phyloP scores from a whole-genome alignment of 768 basidiomycete genomes.

The Xerocomus spinulosus region DNA sequence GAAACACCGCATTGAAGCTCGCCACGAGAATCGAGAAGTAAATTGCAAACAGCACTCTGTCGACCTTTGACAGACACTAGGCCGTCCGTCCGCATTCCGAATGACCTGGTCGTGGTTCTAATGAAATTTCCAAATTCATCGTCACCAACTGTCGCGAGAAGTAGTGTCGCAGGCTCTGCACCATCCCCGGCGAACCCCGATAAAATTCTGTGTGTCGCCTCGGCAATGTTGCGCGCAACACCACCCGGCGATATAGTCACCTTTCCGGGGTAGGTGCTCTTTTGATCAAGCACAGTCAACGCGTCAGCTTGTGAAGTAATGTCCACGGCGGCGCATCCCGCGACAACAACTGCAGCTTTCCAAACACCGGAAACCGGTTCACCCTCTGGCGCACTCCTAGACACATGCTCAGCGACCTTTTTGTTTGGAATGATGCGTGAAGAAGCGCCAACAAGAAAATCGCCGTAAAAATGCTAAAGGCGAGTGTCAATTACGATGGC shows the following conservation, averaged over 20 bases:
- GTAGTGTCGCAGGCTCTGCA: slow-evolving; percentile 43
- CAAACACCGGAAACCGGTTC: slow-evolving; percentile 3
- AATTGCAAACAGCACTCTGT: slow-evolving; percentile 80
- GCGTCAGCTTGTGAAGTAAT: slow-evolving; percentile 59
- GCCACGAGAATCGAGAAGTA: slow-evolving; percentile 71
- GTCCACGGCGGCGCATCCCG: slow-evolving; percentile 89
- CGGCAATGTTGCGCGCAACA: slow-evolving; percentile 93
- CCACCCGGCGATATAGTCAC: slow-evolving; percentile 77
- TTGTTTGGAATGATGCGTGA: neutral
- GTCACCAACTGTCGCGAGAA: slow-evolving; percentile 72
- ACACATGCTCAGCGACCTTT: neutral
- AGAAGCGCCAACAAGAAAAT: neutral
- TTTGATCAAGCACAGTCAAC: slow-evolving; percentile 32
- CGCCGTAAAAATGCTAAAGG: slow-evolving; percentile 12
- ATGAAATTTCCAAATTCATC: slow-evolving; percentile 77
- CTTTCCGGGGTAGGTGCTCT: slow-evolving; percentile 77
- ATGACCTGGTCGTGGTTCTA: slow-evolving; percentile 44
- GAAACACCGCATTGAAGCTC: slow-evolving; percentile 82
- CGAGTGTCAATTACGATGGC: neutral
- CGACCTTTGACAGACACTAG: slow-evolving; percentile 40
- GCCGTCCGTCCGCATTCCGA: slow-evolving; percentile 85
- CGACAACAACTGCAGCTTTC: slow-evolving; percentile 55
- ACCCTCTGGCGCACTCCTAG: neutral
- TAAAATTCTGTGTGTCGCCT: slow-evolving; percentile 73
- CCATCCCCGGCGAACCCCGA: slow-evolving; percentile 25